phyloP scores from a whole-genome alignment of 208 protist species.

The Trypanosoma vivax region DNA sequence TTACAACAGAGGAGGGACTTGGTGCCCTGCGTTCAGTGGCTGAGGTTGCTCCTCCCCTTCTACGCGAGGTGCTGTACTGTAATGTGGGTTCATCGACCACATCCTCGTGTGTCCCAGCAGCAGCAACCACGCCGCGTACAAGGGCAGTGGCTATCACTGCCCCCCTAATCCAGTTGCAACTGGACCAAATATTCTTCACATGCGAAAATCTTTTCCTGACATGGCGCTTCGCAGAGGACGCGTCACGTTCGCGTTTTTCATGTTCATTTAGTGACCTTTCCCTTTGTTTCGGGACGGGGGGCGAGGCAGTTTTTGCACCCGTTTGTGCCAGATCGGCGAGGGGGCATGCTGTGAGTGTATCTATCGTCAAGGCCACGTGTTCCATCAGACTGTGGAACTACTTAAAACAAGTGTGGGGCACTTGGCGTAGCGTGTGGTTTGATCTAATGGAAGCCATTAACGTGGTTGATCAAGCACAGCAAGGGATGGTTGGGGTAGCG shows the following conservation, averaged over 20 bases:
- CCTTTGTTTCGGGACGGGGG: constrained; percentile 11
- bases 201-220: constrained; percentile 17
- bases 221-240: not conserved
- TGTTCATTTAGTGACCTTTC: constrained; percentile 23
- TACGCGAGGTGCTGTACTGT: too few species aligned
- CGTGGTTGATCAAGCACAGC: too few species aligned
- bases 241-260: constrained; percentile 2
- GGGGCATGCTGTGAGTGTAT: constrained; percentile 7
- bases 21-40: too few species aligned
- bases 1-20: too few species aligned
- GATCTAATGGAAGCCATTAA: too few species aligned
- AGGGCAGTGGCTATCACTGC: constrained; percentile 21
- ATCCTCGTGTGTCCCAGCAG: too few species aligned
- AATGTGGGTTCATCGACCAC: too few species aligned
- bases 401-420: not conserved
- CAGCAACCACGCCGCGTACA: not conserved
- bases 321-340: constrained; percentile 16
- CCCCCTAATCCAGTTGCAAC: constrained; percentile 9
- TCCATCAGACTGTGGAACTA: constrained; percentile 13
- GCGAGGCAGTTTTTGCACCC: constrained; percentile 9
- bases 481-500: not conserved
- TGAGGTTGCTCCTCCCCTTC: too few species aligned
- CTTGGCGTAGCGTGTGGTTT: constrained; percentile 3
- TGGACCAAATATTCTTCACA: constrained; percentile 22
- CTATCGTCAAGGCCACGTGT: constrained; percentile 7